Conservation (phyloP, 768 basidiomycete species). For the Mycena floridula region DNA sequence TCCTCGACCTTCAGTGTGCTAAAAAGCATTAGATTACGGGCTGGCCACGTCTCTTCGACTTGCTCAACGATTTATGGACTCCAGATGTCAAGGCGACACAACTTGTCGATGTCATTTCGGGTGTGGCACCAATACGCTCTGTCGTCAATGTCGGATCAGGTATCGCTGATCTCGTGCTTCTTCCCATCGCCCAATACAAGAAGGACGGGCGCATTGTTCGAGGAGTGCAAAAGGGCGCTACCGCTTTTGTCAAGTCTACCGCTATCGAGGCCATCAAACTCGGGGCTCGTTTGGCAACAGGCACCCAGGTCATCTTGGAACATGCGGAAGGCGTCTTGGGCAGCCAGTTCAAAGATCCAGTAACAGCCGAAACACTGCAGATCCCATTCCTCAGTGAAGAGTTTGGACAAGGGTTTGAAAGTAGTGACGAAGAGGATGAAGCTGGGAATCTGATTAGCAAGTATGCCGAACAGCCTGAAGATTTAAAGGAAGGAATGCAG, state of each 20-base stretch:
- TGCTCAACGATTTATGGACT: slow-evolving; percentile 97
- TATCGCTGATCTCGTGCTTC: slow-evolving; percentile 89
- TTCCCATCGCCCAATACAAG: slow-evolving; percentile 96
- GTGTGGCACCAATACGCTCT: slow-evolving; percentile 92
- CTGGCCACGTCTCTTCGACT: slow-evolving; percentile 84
- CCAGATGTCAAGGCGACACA: slow-evolving; percentile 99
- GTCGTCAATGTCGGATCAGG: slow-evolving; percentile 97
- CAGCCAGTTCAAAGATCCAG: slow-evolving; percentile 59
- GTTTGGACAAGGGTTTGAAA: slow-evolving; percentile 18
- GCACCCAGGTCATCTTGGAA: slow-evolving; percentile 96
- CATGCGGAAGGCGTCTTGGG: slow-evolving; percentile 90
- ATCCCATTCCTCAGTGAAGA: slow-evolving; percentile 31
- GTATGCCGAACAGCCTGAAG: slow-evolving; percentile 87
- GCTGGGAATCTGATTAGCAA: slow-evolving; percentile 63
- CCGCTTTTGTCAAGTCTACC: slow-evolving; percentile 88
- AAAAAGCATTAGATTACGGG: slow-evolving; percentile 66
- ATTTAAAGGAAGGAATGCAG: slow-evolving; percentile 82
- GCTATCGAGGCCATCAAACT: slow-evolving; percentile 94
- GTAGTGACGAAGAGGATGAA: slow-evolving; percentile 38
- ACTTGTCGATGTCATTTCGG: slow-evolving; percentile 93
- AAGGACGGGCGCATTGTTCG: slow-evolving; percentile 92
- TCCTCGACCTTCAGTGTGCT: neutral
- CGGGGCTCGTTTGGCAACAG: slow-evolving; percentile 89
- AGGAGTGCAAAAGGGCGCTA: slow-evolving; percentile 91
- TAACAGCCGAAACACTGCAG: slow-evolving; percentile 65